Evolutionary conservation across 176 grass and related monocot species (phyloP).

Genomic region (Oryza rufipogon): DNA sequence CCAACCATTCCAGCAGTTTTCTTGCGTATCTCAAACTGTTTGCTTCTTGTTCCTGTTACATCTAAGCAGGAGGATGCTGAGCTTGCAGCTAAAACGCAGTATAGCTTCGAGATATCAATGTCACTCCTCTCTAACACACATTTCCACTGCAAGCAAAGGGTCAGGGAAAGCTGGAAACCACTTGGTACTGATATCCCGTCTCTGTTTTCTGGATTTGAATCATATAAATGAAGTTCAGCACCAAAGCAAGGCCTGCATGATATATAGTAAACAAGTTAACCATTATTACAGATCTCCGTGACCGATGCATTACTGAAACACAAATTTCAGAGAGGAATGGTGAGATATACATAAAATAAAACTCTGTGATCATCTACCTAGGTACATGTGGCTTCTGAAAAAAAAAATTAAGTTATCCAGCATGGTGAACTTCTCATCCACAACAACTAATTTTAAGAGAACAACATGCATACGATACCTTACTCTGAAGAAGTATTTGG

Average conservation of each 20-base stretch:
- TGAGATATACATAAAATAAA: not conserved
- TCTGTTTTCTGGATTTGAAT: conserved; percentile 49
- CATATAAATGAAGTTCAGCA: conserved; percentile 67
- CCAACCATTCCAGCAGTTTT: conserved; percentile 52
- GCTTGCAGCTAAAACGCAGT: conserved; percentile 59
- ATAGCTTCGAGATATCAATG: conserved; percentile 46
- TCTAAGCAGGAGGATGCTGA: conserved; percentile 35
- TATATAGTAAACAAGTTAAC: not conserved
- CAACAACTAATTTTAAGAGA: conserved; percentile 3
- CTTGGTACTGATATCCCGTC: conserved; percentile 46
- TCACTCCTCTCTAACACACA: conserved; percentile 31
- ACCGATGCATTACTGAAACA: not conserved
- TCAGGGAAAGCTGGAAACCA: conserved; percentile 72
- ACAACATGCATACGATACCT: conserved; percentile 47
- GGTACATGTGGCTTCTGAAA: not conserved
- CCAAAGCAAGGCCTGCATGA: conserved; percentile 81
- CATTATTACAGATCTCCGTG: not conserved
- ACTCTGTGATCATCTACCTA: not conserved
- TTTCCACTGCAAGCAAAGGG: conserved; percentile 75
- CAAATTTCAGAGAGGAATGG: not conserved
- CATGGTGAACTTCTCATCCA: conserved; percentile 1
- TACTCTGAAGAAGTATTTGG: conserved; percentile 81
- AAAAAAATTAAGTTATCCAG: conserved; percentile 6
- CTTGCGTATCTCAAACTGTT: conserved; percentile 40
- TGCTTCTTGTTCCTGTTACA: conserved; percentile 30